Base-by-base conservation (phyloP, 148 eudicot genomes). In the Oxyria digyna region DNA sequence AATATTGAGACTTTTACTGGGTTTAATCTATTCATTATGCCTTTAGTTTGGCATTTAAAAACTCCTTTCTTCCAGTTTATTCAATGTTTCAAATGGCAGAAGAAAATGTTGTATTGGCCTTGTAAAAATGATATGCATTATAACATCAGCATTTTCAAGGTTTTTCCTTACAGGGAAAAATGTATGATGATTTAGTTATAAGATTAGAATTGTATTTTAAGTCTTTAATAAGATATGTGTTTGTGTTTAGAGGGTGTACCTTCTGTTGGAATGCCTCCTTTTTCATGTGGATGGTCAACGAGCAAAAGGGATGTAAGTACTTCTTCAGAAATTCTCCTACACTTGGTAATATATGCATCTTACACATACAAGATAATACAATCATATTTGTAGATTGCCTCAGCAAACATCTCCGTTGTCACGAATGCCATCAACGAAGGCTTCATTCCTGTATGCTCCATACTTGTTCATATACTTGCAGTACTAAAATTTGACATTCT, bases 221-320 rank as follows among this genome's bases (percentile, higher is more conserved):
- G 4, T 45, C 38, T 71, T 75, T 71, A 41, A 68, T 68, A 0
- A 55, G 1, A 18, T 24, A 18, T 73, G 20, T 31, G 15, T 63
- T 69, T 77, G 55, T 73, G 64, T 80, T 88, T 95, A 94, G 98
- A 83, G 84, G 98, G 96, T 76, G 84, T 94, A 73, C 97, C 98
- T 68, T 88, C 97, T 33, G 67, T 90, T 38, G 98, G 92, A 76
- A 77, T 94, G 83, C 86, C 98, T 81, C 98, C 98, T 71, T 94
- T 88, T 84, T 84, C 98, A 68, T 80, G 91, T 84, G 97, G 98
- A 78, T 94, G 98, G 98, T 79, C 91, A 71, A 94, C 97, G 42
- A 62, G 75, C 74, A 69, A 82, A 65, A 94, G 96, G 85, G 83
- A 94, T 75, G 98, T 94, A 43, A 83, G 88, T 49, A 75, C 27